Percentiles rank a stretch among this genome's conserved stretches.
These are phyloP conservation scores for Candida pseudoviswanathii DNA, from an alignment of 1,139 yeast species.

Conservation along the genomic window DNA sequence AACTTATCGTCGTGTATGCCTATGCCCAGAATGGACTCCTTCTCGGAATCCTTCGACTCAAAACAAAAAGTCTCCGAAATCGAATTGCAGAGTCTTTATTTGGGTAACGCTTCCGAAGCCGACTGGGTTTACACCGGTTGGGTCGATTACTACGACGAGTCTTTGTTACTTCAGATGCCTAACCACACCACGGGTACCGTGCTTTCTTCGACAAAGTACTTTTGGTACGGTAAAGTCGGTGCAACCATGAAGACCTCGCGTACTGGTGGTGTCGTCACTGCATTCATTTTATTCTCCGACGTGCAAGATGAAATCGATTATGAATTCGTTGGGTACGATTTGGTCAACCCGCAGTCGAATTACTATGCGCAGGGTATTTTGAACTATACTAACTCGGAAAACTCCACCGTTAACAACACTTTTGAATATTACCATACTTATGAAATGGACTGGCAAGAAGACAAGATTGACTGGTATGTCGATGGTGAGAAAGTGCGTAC, in stretches of 20 bases:
- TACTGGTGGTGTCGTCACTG: conserved; percentile 79
- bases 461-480: conserved; percentile 67
- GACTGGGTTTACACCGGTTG: conserved; percentile 82
- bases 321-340: conserved; percentile 79
- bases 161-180: conserved; percentile 76
- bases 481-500: conserved; percentile 75
- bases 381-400: conserved; percentile 62
- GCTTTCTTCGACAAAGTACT: conserved; percentile 71
- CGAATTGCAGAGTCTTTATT: conserved; percentile 45
- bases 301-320: conserved; percentile 90
- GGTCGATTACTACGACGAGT: conserved; percentile 55
- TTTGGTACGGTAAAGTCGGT: conserved; percentile 86
- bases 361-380: conserved; percentile 75
- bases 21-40: conserved; percentile 44
- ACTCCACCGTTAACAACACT: conserved; percentile 52
- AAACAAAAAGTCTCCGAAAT: conserved; percentile 24
- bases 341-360: conserved; percentile 70
- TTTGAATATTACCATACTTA: conserved; percentile 74
- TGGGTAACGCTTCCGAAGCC: conserved; percentile 68
- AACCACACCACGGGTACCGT: conserved; percentile 78
- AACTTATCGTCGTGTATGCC: conserved; percentile 70
- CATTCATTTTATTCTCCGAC: conserved; percentile 82
- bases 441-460: conserved; percentile 83
- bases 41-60: conserved; percentile 40
- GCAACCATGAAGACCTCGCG: conserved; percentile 74